These are phyloP conservation scores for Harringtonia aguacate DNA, from an alignment of 2,329 filamentous ascomycete species.

Conservation along the genomic window DNA sequence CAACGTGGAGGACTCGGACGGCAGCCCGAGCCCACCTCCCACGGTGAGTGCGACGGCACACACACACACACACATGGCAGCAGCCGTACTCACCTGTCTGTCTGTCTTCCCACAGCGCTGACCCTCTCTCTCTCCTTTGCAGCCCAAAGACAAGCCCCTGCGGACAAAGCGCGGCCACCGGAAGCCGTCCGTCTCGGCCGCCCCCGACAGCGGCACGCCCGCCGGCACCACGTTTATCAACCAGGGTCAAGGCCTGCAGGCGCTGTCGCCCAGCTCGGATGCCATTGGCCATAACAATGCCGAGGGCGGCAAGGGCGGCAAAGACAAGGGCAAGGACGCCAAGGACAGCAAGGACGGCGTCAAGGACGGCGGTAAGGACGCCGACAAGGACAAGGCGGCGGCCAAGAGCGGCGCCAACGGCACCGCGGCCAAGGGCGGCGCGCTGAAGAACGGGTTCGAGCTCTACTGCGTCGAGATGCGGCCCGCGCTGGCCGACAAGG, in stretches of 20 bases:
- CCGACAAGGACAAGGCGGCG: not conserved
- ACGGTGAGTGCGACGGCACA: slow-evolving; percentile 54
- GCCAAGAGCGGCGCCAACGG: slow-evolving; percentile 25
- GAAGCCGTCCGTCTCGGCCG: slow-evolving; percentile 41
- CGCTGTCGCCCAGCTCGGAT: slow-evolving; percentile 39
- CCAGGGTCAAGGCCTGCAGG: slow-evolving; percentile 35
- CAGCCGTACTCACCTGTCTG: too few relatives aligned
- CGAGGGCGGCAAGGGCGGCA: not conserved
- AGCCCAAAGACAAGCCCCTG: slow-evolving; percentile 71
- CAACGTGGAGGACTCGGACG: slow-evolving; percentile 68
- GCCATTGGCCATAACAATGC: slow-evolving; percentile 28
- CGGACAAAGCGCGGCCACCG: slow-evolving; percentile 64
- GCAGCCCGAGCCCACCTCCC: slow-evolving; percentile 68
- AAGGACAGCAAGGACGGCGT: slow-evolving; percentile 13
- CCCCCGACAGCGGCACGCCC: slow-evolving; percentile 28
- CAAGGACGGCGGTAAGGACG: too few relatives aligned
- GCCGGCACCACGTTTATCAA: slow-evolving; percentile 33
- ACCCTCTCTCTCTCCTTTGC: slow-evolving; percentile 9
- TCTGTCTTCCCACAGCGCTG: slow-evolving; percentile 1
- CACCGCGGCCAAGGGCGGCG: slow-evolving; percentile 12
- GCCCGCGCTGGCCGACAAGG: slow-evolving; percentile 30
- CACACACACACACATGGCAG: too few relatives aligned
- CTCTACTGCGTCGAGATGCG: slow-evolving; percentile 42
- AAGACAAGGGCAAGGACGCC: slow-evolving; percentile 23
- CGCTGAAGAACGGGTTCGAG: slow-evolving; percentile 40